Evolutionary conservation across 1,284 basidiomycete genomes (phyloP), one percentile per base, ranked within the genome.

Genomic region (Coniophora puteana): DNA sequence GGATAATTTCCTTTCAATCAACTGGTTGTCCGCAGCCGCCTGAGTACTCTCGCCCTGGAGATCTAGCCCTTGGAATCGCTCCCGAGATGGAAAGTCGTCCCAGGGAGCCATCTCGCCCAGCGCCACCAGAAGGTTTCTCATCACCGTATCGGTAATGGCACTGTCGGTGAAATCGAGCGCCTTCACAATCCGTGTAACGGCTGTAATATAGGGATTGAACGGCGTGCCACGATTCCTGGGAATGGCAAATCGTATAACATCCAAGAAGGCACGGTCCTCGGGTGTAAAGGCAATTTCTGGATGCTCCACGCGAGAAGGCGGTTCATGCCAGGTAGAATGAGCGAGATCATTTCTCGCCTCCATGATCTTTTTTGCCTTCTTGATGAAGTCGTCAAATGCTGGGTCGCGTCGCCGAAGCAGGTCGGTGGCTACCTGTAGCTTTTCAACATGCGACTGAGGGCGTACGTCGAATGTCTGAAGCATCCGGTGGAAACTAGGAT

Each of bases 81-180:
- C 50, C 36, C 70, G 60, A 14, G 68, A 62, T 4, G 66, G 54
- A 16, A 74, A 50, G 48, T 89, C 83, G 45, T 91, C 81, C 87
- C 86, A 91, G 1, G 84, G 80, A 4, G 83, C 70, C 12, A 87
- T 54, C 3, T 83, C 71, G 12, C 92, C 90, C 12, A 93, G 56
- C 30, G 86, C 77, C 14, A 77, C 56, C 18, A 93, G 63, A 14
- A 83, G 57, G 39, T 67, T 66, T 21, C 67, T 62, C 10, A 80
- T 59, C 4, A 62, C 55, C 5, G 59, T 51, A 22, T 20, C 48
- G 3, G 52, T 46, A 17, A 58, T 48, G 14, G 8, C 6, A 8
- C 20, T 7, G 18, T 35, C 33, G 8, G 16, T 13, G 7, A 8
- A 8, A 13, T 47, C 61, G 17, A 88, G 58, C 34, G 65, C 63